These are phyloP conservation scores for Carex parvula DNA, from an alignment of 176 grass and related monocot genomes.

Conservation along the genomic window DNA sequence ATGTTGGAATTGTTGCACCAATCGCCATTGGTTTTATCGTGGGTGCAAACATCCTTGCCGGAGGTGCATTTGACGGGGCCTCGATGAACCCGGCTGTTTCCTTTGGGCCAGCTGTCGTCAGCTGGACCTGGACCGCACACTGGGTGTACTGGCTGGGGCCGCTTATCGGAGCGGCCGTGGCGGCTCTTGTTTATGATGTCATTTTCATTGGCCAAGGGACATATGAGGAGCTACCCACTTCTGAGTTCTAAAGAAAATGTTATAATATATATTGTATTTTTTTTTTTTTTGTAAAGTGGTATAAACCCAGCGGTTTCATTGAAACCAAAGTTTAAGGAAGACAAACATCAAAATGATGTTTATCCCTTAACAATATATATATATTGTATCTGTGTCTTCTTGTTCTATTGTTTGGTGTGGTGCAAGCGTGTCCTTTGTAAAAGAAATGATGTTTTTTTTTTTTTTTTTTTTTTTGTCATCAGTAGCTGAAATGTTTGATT, in stretches of 20 bases:
- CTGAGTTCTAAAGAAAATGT: conserved; percentile 42
- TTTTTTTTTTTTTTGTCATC: neutral
- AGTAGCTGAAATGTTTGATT: conserved; percentile 1
- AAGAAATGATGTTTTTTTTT: neutral
- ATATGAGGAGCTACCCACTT: conserved; percentile 47
- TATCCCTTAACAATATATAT: no score
- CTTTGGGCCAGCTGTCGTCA: conserved; percentile 64
- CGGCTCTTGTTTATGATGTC: conserved; percentile 59
- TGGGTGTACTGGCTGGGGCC: conserved; percentile 92
- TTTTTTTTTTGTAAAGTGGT: no score
- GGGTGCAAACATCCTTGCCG: conserved; percentile 73
- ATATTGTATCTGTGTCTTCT: neutral
- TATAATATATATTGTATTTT: neutral
- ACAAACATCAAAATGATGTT: no score
- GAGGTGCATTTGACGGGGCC: conserved; percentile 67
- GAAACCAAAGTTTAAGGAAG: no score
- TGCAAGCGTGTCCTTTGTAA: neutral
- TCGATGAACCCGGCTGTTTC: conserved; percentile 84
- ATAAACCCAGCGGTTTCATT: no score
- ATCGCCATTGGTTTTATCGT: conserved; percentile 78
- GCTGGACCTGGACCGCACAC: conserved; percentile 56
- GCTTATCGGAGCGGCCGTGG: conserved; percentile 53
- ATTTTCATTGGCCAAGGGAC: conserved; percentile 62
- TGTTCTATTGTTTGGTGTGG: neutral
- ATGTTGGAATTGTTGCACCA: conserved; percentile 51